Percentiles rank a stretch among this genome's conserved stretches.
These are phyloP conservation scores for Leccinum pallidistipes DNA, from an alignment of 1,284 basidiomycete species.

Conservation along the genomic window DNA sequence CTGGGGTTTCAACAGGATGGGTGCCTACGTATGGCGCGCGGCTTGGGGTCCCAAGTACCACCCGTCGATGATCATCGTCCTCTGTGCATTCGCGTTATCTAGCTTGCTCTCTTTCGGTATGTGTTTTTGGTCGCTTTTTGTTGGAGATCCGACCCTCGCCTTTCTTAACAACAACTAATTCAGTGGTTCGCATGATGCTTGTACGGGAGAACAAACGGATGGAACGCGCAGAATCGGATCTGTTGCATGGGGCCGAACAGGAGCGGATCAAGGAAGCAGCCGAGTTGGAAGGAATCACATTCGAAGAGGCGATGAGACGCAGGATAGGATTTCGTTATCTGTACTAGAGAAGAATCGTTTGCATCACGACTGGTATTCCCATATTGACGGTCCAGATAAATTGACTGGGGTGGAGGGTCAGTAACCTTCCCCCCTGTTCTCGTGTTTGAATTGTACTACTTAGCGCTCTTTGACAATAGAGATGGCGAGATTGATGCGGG, in stretches of 20 bases:
- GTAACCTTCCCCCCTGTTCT: neutral
- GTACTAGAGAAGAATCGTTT: constrained; percentile 10
- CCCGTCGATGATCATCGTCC: constrained; percentile 50
- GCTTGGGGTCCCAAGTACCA: constrained; percentile 53
- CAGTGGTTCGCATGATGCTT: constrained; percentile 49
- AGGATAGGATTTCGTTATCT: constrained; percentile 37
- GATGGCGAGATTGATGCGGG: constrained; percentile 13
- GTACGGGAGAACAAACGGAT: constrained; percentile 46
- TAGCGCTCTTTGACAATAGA: neutral
- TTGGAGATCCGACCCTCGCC: neutral
- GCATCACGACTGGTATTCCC: neutral
- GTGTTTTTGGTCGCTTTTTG: neutral
- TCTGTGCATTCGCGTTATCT: constrained; percentile 42
- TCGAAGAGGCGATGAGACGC: constrained; percentile 51
- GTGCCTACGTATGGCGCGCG: constrained; percentile 54
- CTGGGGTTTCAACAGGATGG: constrained; percentile 38
- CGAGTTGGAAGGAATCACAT: constrained; percentile 48
- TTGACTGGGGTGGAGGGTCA: neutral
- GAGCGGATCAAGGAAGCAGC: constrained; percentile 51
- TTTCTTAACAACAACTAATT: neutral
- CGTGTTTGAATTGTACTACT: neutral
- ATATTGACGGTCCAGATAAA: neutral
- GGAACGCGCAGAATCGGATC: constrained; percentile 45
- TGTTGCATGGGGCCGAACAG: constrained; percentile 43
- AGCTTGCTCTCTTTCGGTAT: constrained; percentile 41